phyloP scores from a whole-genome alignment of 2,329 filamentous ascomycete species.

The Trichoderma breve region DNA sequence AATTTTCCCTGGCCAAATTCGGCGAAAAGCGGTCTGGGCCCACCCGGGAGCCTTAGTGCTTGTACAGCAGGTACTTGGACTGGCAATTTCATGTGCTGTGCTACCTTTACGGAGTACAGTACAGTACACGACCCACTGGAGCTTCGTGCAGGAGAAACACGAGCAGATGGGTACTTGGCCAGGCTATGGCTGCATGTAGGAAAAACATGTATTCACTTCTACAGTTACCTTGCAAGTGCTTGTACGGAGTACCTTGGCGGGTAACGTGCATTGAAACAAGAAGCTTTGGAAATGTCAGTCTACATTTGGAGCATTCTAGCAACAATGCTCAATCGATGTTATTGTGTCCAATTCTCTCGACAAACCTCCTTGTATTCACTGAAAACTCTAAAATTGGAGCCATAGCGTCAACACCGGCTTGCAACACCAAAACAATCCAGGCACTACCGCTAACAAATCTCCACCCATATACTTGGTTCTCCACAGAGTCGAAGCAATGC shows the following conservation, averaged over 20 bases:
- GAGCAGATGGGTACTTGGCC: background rate
- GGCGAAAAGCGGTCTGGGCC: conserved; percentile 4
- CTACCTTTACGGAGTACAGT: background rate
- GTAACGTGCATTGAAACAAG: background rate
- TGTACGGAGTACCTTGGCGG: background rate
- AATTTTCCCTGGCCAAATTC: conserved; percentile 5
- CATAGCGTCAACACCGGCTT: background rate
- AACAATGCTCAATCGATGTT: background rate
- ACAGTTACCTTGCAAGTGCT: background rate
- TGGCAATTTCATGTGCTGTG: background rate
- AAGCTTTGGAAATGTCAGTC: background rate
- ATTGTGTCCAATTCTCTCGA: background rate
- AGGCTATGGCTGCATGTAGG: background rate
- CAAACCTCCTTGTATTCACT: background rate
- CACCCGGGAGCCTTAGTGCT: background rate
- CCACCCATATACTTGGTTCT: background rate
- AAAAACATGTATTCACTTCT: background rate
- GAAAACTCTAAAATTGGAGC: background rate
- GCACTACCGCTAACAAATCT: background rate
- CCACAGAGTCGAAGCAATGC: background rate
- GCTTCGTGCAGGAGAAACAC: background rate
- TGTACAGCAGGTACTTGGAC: background rate
- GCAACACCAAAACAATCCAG: background rate
- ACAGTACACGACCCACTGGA: background rate
- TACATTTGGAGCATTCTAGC: background rate